phyloP scores from a whole-genome alignment of 2,329 filamentous ascomycete species.

The Monilinia polystroma region DNA sequence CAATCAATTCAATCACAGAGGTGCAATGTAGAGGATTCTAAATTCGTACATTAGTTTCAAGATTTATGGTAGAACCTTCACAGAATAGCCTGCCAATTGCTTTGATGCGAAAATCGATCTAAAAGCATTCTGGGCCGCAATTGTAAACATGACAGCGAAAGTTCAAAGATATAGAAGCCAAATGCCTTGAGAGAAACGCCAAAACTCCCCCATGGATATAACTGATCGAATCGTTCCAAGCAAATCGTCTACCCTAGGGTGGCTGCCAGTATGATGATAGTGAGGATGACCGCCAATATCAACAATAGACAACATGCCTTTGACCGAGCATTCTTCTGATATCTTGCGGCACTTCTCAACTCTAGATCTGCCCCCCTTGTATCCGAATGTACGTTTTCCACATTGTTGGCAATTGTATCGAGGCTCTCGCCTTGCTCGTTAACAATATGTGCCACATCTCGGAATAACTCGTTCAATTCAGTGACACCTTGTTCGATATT shows the following conservation, averaged over 20 bases:
- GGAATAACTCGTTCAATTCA: slow-evolving; percentile 93
- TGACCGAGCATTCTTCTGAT: slow-evolving; percentile 93
- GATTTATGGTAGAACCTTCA: neutral
- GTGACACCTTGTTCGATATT: slow-evolving; percentile 96
- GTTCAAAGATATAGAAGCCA: slow-evolving; percentile 2
- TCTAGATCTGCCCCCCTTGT: slow-evolving; percentile 84
- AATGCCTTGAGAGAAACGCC: slow-evolving; percentile 18
- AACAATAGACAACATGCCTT: slow-evolving; percentile 91
- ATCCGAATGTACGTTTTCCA: slow-evolving; percentile 77
- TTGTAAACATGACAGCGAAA: slow-evolving; percentile 9
- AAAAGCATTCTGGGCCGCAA: slow-evolving; percentile 9
- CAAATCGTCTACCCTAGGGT: slow-evolving; percentile 61
- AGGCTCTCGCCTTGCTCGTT: slow-evolving; percentile 88
- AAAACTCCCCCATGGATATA: slow-evolving; percentile 25
- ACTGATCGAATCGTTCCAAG: slow-evolving; percentile 10
- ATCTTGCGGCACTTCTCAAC: slow-evolving; percentile 78
- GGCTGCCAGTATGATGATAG: slow-evolving; percentile 85
- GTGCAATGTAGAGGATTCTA: neutral
- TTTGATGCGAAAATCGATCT: slow-evolving; percentile 2
- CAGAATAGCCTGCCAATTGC: neutral
- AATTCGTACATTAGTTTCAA: slow-evolving; percentile 13
- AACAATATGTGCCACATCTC: slow-evolving; percentile 97
- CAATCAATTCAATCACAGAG: neutral
- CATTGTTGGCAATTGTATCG: slow-evolving; percentile 84
- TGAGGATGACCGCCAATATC: slow-evolving; percentile 83